Evolutionary conservation across 208 protist genomes (phyloP).

Genomic region (Leishmania amazonensis): DNA sequence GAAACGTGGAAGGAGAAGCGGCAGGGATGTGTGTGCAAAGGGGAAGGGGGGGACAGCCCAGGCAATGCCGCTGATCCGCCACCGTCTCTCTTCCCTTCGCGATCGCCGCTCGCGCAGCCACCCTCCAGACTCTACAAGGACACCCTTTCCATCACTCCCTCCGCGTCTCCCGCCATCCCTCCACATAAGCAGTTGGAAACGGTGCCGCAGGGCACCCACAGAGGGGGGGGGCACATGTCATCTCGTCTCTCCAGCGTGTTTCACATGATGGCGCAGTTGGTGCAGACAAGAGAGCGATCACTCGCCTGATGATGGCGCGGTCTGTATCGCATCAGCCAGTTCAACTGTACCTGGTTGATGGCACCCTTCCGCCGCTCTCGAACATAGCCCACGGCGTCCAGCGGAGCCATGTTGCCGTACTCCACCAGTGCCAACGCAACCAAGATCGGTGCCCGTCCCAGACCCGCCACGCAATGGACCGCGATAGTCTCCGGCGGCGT

Average conservation of each 20-base stretch:
- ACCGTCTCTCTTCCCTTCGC: background rate
- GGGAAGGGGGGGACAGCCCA: background rate
- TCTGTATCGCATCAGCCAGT: conserved; percentile 91
- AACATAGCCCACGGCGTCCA: conserved; percentile 86
- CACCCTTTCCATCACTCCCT: background rate
- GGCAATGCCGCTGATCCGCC: background rate
- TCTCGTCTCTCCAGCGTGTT: background rate
- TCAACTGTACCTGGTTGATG: conserved; percentile 93
- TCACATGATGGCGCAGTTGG: conserved; percentile 76
- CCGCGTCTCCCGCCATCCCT: background rate
- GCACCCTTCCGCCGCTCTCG: conserved; percentile 81
- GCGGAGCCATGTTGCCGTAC: conserved; percentile 69
- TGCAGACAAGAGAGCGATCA: conserved; percentile 29
- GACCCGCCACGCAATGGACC: conserved; percentile 93
- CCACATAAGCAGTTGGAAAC: conserved; percentile 27
- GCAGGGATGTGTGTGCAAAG: background rate
- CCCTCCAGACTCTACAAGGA: background rate
- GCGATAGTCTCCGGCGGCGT: conserved; percentile 56
- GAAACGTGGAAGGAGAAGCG: background rate
- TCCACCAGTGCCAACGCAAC: conserved; percentile 92
- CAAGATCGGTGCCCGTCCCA: conserved; percentile 91
- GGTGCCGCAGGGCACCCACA: background rate
- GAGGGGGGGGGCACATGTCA: background rate
- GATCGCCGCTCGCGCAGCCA: background rate
- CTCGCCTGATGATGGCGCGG: conserved; percentile 36